Evolutionary conservation across 257 asterid species (phyloP).

Genomic region (Verbena officinalis): DNA sequence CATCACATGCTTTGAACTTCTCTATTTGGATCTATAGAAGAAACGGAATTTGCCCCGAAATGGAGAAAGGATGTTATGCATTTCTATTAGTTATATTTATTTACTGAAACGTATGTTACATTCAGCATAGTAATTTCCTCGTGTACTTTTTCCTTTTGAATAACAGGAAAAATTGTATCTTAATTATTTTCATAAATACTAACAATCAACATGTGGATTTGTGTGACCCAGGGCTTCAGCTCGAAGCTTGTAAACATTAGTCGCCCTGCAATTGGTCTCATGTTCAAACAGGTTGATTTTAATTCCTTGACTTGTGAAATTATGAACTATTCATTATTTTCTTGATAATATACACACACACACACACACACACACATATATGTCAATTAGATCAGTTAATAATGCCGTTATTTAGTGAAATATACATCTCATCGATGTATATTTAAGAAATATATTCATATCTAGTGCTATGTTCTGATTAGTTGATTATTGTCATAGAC

Average conservation of each 20-base stretch:
- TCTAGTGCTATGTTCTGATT: background rate
- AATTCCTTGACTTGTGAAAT: constrained; percentile 14
- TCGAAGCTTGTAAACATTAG: constrained; percentile 86
- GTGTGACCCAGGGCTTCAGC: constrained; percentile 79
- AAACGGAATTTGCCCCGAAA: background rate
- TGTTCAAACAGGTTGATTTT: constrained; percentile 86
- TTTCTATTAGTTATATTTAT: background rate
- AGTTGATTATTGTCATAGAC: constrained; percentile 32
- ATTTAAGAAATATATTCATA: background rate
- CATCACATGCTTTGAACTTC: background rate
- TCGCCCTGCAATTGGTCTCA: constrained; percentile 36
- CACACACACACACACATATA: background rate
- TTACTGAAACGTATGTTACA: background rate
- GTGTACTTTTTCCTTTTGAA: background rate
- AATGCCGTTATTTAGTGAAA: too few relatives aligned
- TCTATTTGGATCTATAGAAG: background rate
- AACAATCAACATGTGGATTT: constrained; percentile 23
- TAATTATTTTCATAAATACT: constrained; percentile 14
- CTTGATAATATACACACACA: background rate
- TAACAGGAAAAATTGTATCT: background rate
- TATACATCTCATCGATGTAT: too few relatives aligned
- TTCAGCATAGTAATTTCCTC: background rate
- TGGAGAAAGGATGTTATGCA: background rate
- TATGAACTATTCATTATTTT: background rate
- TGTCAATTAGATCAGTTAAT: background rate